Evolutionary conservation across 768 basidiomycete genomes (phyloP).

Genomic region (Naganishia friedmannii): DNA sequence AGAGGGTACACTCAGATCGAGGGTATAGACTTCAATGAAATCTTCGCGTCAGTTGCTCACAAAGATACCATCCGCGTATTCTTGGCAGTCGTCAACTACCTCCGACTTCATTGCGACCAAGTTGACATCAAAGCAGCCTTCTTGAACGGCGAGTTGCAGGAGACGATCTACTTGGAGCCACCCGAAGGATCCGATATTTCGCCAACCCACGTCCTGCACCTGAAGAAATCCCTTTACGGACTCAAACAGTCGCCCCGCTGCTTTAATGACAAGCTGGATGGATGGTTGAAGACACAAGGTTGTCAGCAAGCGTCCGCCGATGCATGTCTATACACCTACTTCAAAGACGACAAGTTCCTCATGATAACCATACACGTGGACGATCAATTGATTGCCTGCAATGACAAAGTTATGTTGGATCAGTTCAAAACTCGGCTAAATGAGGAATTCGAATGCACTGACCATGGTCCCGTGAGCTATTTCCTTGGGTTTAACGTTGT

Average conservation of each 20-base stretch:
- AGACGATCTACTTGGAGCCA: no score
- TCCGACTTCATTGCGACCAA: constrained; percentile 53
- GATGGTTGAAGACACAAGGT: no score
- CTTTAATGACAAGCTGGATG: no score
- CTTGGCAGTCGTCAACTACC: constrained; percentile 53
- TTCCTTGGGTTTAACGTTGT: constrained; percentile 22
- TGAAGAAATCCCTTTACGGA: no score
- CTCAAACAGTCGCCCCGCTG: no score
- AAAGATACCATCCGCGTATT: constrained; percentile 40
- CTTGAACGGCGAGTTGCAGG: no score
- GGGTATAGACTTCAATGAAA: constrained; percentile 55
- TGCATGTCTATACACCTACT: constrained; percentile 19
- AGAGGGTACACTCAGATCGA: constrained; percentile 54
- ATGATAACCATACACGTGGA: constrained; percentile 32
- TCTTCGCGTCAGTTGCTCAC: constrained; percentile 45
- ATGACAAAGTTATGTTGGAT: neutral
- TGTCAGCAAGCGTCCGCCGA: no score
- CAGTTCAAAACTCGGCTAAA: constrained; percentile 21
- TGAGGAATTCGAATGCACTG: neutral
- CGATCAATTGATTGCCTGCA: constrained; percentile 31
- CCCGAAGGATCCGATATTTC: constrained; percentile 1
- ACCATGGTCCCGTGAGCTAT: neutral
- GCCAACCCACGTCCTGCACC: no score
- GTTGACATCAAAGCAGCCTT: no score
- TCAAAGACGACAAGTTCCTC: neutral